Conservation (phyloP, 805 yeast species). For the Cyberlindnera nakhonratchasimensis region DNA sequence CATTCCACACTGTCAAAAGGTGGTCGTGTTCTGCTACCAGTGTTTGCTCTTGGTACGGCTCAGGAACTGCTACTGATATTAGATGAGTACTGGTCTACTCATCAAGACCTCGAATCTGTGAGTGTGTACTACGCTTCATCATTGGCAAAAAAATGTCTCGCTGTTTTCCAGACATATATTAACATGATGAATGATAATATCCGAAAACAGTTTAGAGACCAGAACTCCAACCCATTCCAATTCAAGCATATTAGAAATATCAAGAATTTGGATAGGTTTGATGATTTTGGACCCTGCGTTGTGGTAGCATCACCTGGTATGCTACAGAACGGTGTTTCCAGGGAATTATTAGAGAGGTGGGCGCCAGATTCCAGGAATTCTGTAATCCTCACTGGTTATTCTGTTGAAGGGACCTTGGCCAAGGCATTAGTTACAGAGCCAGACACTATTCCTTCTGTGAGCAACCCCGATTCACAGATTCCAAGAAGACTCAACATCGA, state of each 20-base stretch:
- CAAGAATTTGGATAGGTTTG: constrained; percentile 75
- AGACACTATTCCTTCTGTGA: constrained; percentile 75
- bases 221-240: constrained; percentile 84
- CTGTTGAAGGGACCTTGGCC: constrained; percentile 98
- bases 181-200: constrained; percentile 96
- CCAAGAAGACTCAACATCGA: constrained; percentile 87
- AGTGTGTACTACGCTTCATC: constrained; percentile 90
- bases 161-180: constrained; percentile 93
- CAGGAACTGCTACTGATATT: constrained; percentile 87
- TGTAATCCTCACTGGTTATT: constrained; percentile 89
- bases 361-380: constrained; percentile 93
- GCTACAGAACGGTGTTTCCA: constrained; percentile 93
- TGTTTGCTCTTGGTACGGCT: constrained; percentile 94
- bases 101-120: constrained; percentile 76
- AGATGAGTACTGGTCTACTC: constrained; percentile 91
- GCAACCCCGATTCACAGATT: constrained; percentile 76
- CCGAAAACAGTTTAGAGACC: constrained; percentile 67
- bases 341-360: constrained; percentile 92
- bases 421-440: constrained; percentile 87
- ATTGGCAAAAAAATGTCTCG: constrained; percentile 93
- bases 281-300: constrained; percentile 93
- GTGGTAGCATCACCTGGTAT: constrained; percentile 97
- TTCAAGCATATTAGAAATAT: constrained; percentile 82
- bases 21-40: constrained; percentile 90
- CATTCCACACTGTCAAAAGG: constrained; percentile 84